Conservation (phyloP, 139 green algal genomes). For the Chlorella sorokiniana region DNA sequence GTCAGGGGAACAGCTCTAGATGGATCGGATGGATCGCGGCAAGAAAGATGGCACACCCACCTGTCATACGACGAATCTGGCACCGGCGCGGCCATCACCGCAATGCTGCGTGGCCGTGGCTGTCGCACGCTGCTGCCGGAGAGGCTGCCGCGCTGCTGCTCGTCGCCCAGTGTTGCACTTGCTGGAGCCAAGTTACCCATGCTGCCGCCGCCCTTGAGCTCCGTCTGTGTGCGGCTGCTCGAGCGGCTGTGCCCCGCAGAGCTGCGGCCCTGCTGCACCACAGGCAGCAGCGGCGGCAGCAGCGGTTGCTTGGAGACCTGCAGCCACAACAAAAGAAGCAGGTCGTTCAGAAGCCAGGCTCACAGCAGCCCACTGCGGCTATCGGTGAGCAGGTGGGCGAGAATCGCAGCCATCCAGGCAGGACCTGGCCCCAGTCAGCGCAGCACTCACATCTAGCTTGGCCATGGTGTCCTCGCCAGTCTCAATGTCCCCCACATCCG, state of each 20-base stretch:
- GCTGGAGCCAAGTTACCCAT: conserved; percentile 26
- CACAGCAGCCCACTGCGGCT: not conserved
- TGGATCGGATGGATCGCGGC: not conserved
- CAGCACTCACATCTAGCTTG: conserved; percentile 18
- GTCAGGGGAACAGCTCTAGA: not conserved
- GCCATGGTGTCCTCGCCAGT: not conserved
- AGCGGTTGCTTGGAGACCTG: conserved; percentile 28
- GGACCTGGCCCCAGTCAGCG: not conserved
- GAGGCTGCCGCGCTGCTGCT: not conserved
- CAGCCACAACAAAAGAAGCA: not conserved
- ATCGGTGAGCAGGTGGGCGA: too few species aligned
- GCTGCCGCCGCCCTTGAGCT: conserved; percentile 17
- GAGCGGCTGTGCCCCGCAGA: conserved; percentile 23
- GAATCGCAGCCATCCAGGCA: not conserved
- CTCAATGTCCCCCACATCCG: conserved; percentile 21
- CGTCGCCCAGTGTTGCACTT: not conserved
- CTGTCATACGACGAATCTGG: conserved; percentile 1
- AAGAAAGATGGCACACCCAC: not conserved
- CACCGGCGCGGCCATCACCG: conserved; percentile 3
- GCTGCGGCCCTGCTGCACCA: conserved; percentile 17
- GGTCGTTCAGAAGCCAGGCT: not conserved
- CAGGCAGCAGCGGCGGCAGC: conserved; percentile 31
- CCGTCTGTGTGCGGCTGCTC: conserved; percentile 24
- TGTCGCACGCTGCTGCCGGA: conserved; percentile 14
- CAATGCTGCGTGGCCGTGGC: conserved; percentile 21